Conservation (phyloP, 371 early-diverging fungal species). For the Syncephalastrum sp. region DNA sequence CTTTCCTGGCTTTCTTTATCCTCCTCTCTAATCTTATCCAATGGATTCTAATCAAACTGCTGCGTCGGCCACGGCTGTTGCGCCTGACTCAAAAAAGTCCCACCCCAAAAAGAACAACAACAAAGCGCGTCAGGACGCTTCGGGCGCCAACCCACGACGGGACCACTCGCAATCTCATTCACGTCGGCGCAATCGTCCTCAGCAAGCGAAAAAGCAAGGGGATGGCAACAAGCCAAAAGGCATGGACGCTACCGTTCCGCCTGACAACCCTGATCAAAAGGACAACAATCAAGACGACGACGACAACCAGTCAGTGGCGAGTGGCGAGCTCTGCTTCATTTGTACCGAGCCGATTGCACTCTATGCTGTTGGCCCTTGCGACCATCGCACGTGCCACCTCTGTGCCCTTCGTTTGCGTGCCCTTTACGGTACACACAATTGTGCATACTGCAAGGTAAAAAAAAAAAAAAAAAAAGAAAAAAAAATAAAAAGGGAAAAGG, state of each 20-base stretch:
- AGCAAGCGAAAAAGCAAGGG: neutral
- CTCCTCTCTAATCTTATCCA: too few relatives aligned
- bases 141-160: neutral
- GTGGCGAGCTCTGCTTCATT: slow-evolving; percentile 76
- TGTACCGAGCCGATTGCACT: slow-evolving; percentile 83
- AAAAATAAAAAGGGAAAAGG: too few relatives aligned
- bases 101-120: too few relatives aligned
- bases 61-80: too few relatives aligned
- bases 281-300: slow-evolving; percentile 8
- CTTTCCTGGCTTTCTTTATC: too few relatives aligned
- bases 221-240: neutral
- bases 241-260: neutral
- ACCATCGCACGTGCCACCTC: slow-evolving; percentile 88
- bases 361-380: slow-evolving; percentile 87
- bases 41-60: too few relatives aligned
- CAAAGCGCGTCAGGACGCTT: too few relatives aligned
- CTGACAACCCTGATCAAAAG: neutral
- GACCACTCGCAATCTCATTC: neutral
- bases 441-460: slow-evolving; percentile 89
- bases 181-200: neutral
- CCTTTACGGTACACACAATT: slow-evolving; percentile 79
- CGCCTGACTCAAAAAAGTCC: too few relatives aligned
- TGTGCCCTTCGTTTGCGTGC: slow-evolving; percentile 89
- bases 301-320: slow-evolving; percentile 21
- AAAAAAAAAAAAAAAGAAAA: neutral